Conservation (phyloP, 1,284 basidiomycete species). For the Sanghuangporus baumii region DNA sequence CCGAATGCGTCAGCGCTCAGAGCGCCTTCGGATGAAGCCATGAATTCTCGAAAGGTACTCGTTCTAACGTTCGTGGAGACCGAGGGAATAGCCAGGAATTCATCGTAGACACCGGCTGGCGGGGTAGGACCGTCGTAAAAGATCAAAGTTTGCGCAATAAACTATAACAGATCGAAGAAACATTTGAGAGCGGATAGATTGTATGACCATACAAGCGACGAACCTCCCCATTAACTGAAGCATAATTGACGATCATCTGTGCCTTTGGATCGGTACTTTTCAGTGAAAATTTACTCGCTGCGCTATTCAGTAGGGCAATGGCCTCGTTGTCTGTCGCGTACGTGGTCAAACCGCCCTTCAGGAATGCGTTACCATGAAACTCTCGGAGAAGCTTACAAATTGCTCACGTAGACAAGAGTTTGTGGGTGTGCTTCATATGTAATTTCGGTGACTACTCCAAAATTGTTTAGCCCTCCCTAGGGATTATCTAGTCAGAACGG, state of each 20-base stretch:
- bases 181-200: background rate
- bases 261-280: slow-evolving; percentile 16
- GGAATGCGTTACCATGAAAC: background rate
- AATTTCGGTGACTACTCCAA: slow-evolving; percentile 13
- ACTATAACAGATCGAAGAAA: background rate
- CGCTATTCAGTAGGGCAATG: slow-evolving; percentile 5
- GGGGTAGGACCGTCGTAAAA: slow-evolving; percentile 13
- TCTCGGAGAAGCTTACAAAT: no score
- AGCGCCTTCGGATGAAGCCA: slow-evolving; percentile 2
- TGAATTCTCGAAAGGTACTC: background rate
- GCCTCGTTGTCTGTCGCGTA: slow-evolving; percentile 4
- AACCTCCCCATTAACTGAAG: slow-evolving; percentile 6
- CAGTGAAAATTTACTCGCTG: slow-evolving; percentile 8
- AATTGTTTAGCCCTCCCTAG: slow-evolving; percentile 17
- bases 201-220: background rate
- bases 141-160: background rate
- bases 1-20: slow-evolving; percentile 10
- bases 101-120: slow-evolving; percentile 4
- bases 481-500: background rate
- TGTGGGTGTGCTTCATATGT: slow-evolving; percentile 1
- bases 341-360: slow-evolving; percentile 9
- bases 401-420: slow-evolving; percentile 5
- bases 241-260: slow-evolving; percentile 10
- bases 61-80: background rate
- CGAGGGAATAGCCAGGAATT: slow-evolving; percentile 4